A percentile compares a stretch with the other conserved stretches of the same genome.
Evolutionary conservation across 192 early-diverging fungal species (phyloP).

Genomic region (Rhizoclosmatium globosum): DNA sequence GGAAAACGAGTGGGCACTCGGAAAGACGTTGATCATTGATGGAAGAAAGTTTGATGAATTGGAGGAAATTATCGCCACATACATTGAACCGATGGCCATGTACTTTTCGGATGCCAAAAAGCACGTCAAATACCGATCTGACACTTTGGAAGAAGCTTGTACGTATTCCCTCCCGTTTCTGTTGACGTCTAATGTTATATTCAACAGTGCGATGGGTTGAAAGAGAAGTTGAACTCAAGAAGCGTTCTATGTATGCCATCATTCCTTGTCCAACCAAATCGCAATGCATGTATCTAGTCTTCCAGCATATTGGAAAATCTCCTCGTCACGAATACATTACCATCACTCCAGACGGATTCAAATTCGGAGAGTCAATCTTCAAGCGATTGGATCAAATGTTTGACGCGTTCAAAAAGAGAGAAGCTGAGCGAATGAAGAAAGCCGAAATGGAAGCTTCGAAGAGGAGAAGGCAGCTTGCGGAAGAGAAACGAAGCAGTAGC

Average conservation of each 20-base stretch:
- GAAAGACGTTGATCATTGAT: slow-evolving; percentile 73
- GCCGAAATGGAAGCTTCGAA: slow-evolving; percentile 1
- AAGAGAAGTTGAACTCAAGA: slow-evolving; percentile 62
- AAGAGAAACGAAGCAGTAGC: not conserved
- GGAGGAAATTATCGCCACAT: slow-evolving; percentile 89
- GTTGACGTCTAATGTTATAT: slow-evolving; percentile 50
- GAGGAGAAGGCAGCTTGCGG: not conserved
- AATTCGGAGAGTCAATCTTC: slow-evolving; percentile 74
- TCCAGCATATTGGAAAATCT: slow-evolving; percentile 72
- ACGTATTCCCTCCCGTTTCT: slow-evolving; percentile 49
- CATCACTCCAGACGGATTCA: slow-evolving; percentile 80
- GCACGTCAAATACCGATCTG: slow-evolving; percentile 81
- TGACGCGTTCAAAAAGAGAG: slow-evolving; percentile 74
- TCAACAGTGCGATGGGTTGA: slow-evolving; percentile 46
- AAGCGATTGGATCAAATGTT: slow-evolving; percentile 76
- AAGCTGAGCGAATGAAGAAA: slow-evolving; percentile 33
- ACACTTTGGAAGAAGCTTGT: slow-evolving; percentile 63
- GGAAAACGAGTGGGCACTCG: slow-evolving; percentile 76
- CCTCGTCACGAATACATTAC: slow-evolving; percentile 76
- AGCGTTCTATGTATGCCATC: slow-evolving; percentile 84
- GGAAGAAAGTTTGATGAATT: slow-evolving; percentile 81
- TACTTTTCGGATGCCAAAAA: slow-evolving; percentile 74
- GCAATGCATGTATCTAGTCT: slow-evolving; percentile 79
- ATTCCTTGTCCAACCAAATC: slow-evolving; percentile 71
- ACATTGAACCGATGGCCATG: slow-evolving; percentile 84